Evolutionary conservation across 805 yeast species (phyloP).

Genomic region (Cyberlindnera amylophila): DNA sequence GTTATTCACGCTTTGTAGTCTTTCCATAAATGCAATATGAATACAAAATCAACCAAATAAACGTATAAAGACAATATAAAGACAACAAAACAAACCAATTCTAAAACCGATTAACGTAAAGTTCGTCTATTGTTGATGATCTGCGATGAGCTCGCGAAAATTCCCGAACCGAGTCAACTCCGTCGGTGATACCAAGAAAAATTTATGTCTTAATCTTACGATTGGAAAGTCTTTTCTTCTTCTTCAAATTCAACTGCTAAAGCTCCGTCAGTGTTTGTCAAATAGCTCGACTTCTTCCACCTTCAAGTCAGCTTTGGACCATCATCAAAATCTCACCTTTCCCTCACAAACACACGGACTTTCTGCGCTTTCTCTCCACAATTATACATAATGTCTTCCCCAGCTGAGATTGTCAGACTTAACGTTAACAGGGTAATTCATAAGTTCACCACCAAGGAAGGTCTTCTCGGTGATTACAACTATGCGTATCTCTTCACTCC

Average conservation of each 20-base stretch:
- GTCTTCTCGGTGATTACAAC: constrained; percentile 83
- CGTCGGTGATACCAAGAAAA: not conserved
- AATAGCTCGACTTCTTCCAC: not conserved
- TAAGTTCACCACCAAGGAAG: constrained; percentile 62
- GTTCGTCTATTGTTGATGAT: too few species aligned
- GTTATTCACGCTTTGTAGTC: too few species aligned
- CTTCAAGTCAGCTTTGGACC: constrained; percentile 1
- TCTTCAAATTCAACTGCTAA: not conserved
- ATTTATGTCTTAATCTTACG: not conserved
- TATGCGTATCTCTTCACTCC: constrained; percentile 80
- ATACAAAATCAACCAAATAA: too few species aligned
- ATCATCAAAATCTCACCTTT: not conserved
- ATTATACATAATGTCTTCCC: constrained; percentile 1
- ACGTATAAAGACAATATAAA: too few species aligned
- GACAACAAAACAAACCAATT: too few species aligned
- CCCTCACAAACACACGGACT: constrained; percentile 3
- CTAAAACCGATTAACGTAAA: too few species aligned
- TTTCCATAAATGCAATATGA: too few species aligned
- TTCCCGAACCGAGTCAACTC: not conserved
- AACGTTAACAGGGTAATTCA: constrained; percentile 1
- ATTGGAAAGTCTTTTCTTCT: not conserved
- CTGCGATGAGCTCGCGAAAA: not conserved
- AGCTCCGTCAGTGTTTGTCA: not conserved
- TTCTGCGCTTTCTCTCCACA: too few species aligned
- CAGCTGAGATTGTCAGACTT: not conserved